Evolutionary conservation across 257 asterid species (phyloP), one percentile per base, ranked within the genome.

Genomic region (Paulownia fortunei): DNA sequence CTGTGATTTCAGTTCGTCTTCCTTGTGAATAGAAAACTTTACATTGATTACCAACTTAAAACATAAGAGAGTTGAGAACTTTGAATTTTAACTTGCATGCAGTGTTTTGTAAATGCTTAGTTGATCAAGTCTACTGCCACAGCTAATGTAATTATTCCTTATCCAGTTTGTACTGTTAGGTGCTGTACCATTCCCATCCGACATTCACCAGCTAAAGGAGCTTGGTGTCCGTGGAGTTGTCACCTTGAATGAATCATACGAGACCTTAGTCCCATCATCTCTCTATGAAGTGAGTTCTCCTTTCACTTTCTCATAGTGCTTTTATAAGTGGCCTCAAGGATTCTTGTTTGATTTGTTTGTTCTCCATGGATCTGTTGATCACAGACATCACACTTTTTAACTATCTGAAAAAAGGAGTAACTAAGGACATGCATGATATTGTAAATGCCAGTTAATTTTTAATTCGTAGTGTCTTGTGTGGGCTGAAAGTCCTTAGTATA

Each of bases 141-240:
- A 4, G 30, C 30, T 55, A n/a, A 23, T 55, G 13, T 55, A 5
- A n/a, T 42, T 55, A n/a, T 55, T 21, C 27, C 12, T 55, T 55
- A 3, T 55, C 4, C 62, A 55, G 62, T 55, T n/a, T 23, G 26
- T 55, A n/a, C 62, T 55, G 12, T 36, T 63, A 63, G 70, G 70
- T n/a, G 70, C 70, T 63, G 70, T 63, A 34, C 70, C 70, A 37
- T 63, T 63, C 51, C 70, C 70, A 0, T 34, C 51, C 5, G 70
- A 63, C 46, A 18, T 63, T 6, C 70, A 34, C 11, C 51, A 49
- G 27, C 30, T 63, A 1, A 63, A 63, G 30, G 70, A 34, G 16
- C 70, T 34, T 6, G 70, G 70, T 36, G 70, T 63, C 11, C 1
- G 49, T 63, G 70, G 70, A 16, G 70, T 63, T 6, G 70, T 63